Evolutionary conservation across 495 filamentous ascomycete genomes (phyloP).

Genomic region (Podospora didyma): DNA sequence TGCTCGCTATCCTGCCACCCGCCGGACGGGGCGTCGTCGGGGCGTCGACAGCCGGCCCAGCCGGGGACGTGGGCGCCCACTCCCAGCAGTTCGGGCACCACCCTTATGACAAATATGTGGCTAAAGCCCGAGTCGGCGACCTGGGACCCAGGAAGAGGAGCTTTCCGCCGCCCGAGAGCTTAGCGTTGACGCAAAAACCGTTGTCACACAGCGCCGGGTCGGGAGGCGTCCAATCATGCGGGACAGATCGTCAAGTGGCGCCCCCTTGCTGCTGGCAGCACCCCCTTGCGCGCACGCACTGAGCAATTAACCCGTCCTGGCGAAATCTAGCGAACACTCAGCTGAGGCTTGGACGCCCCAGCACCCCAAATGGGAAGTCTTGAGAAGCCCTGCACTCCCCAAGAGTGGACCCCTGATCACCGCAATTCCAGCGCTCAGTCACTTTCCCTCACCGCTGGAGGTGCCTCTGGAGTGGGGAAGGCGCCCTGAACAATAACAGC

Average conservation of each 20-base stretch:
- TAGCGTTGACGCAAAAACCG: constrained; percentile 38
- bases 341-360: constrained; percentile 29
- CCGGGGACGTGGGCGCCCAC: background rate
- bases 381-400: background rate
- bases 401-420: background rate
- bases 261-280: constrained; percentile 8
- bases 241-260: constrained; percentile 26
- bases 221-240: constrained; percentile 24
- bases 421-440: constrained; percentile 10
- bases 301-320: constrained; percentile 25
- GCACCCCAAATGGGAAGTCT: constrained; percentile 20
- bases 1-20: background rate
- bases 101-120: constrained; percentile 28
- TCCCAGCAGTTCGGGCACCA: constrained; percentile 29
- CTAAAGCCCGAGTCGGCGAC: constrained; percentile 38
- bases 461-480: background rate
- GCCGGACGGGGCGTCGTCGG: background rate
- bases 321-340: constrained; percentile 32
- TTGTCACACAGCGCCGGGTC: constrained; percentile 36
- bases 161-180: constrained; percentile 20
- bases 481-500: background rate
- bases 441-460: constrained; percentile 3
- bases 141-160: constrained; percentile 27
- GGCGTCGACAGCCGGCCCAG: background rate
- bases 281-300: background rate